Percentiles rank a stretch among this genome's conserved stretches.
Evolutionary conservation across 2,329 filamentous ascomycete genomes (phyloP).

Genomic region (Aureobasidium musti): DNA sequence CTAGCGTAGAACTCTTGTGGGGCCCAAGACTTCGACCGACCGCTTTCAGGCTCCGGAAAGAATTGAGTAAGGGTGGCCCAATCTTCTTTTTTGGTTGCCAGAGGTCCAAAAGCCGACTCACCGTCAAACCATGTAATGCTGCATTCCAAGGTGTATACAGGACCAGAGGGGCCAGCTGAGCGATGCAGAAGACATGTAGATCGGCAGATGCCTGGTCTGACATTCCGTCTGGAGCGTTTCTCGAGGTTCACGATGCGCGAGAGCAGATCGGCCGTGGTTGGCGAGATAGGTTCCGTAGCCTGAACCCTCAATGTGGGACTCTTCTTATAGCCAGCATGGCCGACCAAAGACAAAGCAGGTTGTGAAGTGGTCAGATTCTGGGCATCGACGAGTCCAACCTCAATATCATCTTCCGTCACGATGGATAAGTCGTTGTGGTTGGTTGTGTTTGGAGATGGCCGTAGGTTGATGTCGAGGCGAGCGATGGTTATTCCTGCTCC

Average conservation of each 20-base stretch:
- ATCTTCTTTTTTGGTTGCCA: slow-evolving; percentile 32
- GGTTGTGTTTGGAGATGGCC: not conserved
- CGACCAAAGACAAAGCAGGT: not conserved
- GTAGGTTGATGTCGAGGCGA: slow-evolving; percentile 9
- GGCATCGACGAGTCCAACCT: not conserved
- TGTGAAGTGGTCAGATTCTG: not conserved
- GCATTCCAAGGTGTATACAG: slow-evolving; percentile 27
- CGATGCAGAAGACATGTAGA: slow-evolving; percentile 22
- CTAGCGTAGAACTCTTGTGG: slow-evolving; percentile 68
- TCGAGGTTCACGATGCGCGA: slow-evolving; percentile 14
- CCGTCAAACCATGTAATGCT: slow-evolving; percentile 39
- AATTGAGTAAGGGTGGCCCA: slow-evolving; percentile 30
- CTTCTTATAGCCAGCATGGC: slow-evolving; percentile 10
- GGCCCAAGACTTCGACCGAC: slow-evolving; percentile 42
- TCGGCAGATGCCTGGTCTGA: slow-evolving; percentile 6
- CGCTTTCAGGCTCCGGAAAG: slow-evolving; percentile 33
- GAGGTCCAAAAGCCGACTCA: slow-evolving; percentile 38
- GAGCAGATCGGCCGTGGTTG: slow-evolving; percentile 7
- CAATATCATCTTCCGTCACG: not conserved
- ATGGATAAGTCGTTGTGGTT: not conserved
- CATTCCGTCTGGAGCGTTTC: slow-evolving; percentile 17
- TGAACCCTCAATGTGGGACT: not conserved
- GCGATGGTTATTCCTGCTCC: slow-evolving; percentile 15
- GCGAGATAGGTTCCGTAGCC: not conserved
- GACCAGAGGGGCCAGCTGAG: slow-evolving; percentile 1